Conservation (phyloP, 192 early-diverging fungal species). For the Coemansia sp. region DNA sequence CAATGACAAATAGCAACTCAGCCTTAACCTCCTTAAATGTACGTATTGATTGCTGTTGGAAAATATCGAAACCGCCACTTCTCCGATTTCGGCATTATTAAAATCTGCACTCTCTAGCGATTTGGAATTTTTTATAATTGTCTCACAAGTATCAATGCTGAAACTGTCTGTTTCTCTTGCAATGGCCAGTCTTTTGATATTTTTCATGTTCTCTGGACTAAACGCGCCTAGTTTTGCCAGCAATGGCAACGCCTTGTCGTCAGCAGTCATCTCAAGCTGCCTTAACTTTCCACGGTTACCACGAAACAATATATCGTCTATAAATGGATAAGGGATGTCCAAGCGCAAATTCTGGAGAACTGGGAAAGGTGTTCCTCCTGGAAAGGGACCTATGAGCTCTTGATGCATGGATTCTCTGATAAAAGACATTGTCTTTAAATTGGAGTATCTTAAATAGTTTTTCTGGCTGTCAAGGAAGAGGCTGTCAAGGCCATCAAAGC, state of each 20-base stretch:
- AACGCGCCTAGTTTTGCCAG: neutral
- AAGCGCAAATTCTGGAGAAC: conserved; percentile 1
- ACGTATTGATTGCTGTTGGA: too few species aligned
- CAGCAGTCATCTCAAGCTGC: conserved; percentile 1
- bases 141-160: neutral
- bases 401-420: neutral
- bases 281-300: conserved; percentile 11
- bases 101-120: neutral
- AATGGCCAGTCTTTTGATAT: neutral
- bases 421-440: neutral
- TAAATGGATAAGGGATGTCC: conserved; percentile 13
- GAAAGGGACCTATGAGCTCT: neutral
- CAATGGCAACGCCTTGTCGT: conserved; percentile 2
- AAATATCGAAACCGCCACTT: neutral
- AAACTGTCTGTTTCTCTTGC: neutral
- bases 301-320: conserved; percentile 18
- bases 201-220: neutral
- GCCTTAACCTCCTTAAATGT: too few species aligned
- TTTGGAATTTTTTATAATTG: neutral
- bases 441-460: neutral
- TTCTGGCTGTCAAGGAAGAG: neutral
- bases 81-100: neutral
- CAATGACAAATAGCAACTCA: neutral
- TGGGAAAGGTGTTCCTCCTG: conserved; percentile 13
- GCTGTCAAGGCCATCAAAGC: neutral